These are phyloP conservation scores for Paramyrothecium roridum DNA, from an alignment of 2,329 filamentous ascomycete genomes.

Conservation along the genomic window DNA sequence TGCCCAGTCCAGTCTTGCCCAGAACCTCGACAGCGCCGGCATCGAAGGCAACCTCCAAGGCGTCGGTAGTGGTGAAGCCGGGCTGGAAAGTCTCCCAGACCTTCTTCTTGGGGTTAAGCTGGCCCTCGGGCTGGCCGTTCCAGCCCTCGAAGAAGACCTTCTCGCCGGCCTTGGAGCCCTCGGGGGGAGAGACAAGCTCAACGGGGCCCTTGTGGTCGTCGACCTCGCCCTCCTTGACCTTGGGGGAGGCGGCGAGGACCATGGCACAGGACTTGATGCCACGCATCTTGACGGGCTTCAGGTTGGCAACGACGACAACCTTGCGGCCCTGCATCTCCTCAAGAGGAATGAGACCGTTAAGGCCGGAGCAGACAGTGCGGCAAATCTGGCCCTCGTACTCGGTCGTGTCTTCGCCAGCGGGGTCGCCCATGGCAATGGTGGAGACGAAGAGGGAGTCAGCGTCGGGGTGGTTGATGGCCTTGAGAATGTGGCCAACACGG, in stretches of 20 bases:
- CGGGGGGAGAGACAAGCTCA: slow-evolving; percentile 84
- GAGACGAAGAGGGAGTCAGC: slow-evolving; percentile 95
- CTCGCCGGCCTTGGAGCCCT: slow-evolving; percentile 76
- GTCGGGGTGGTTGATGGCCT: slow-evolving; percentile 92
- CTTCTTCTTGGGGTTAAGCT: slow-evolving; percentile 99
- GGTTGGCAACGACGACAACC: slow-evolving; percentile 92
- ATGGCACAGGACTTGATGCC: slow-evolving; percentile 77
- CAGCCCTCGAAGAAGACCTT: slow-evolving; percentile 92
- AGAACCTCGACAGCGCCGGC: slow-evolving; percentile 72
- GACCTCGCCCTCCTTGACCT: slow-evolving; percentile 74
- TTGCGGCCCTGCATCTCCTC: slow-evolving; percentile 97
- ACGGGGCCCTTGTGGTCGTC: slow-evolving; percentile 86
- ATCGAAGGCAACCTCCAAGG: slow-evolving; percentile 82
- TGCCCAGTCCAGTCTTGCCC: slow-evolving; percentile 64
- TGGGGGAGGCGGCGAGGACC: slow-evolving; percentile 93
- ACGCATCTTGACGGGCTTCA: slow-evolving; percentile 99
- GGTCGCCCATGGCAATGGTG: slow-evolving; percentile 91
- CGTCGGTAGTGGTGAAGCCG: slow-evolving; percentile 85
- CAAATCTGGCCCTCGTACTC: slow-evolving; percentile 90
- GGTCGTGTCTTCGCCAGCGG: slow-evolving; percentile 81
- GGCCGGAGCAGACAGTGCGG: slow-evolving; percentile 92
- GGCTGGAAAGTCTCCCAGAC: slow-evolving; percentile 96
- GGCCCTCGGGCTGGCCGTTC: slow-evolving; percentile 86
- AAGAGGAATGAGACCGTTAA: slow-evolving; percentile 88
- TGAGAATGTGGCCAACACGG: slow-evolving; percentile 94